Base-by-base conservation (phyloP, 768 basidiomycete genomes). In the Phaffia tasmanica region DNA sequence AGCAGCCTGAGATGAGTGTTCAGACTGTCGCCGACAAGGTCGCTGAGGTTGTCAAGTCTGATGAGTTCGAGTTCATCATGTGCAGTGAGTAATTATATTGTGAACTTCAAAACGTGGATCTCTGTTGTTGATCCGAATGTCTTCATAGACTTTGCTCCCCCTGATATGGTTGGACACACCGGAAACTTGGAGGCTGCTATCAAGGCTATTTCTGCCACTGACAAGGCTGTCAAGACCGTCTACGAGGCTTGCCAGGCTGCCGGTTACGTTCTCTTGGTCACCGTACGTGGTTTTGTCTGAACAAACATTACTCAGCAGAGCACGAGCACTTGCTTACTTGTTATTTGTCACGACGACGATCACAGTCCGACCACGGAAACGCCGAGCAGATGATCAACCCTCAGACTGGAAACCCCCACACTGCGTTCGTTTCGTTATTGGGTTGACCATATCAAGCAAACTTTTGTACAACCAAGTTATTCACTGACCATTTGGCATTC, bases 181-280 rank as follows among this genome's bases (percentile, higher is more conserved):
- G 93, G 92, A 67, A 79, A 86, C 30, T 94, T 83, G 77, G 89
- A 94, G 1, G 92, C 93, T 0, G 92, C 93, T 1, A 88, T 94
- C 47, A 78, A 86, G 70, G 93, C 92, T 6, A 87, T 95, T 75
- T 79, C 82, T 1, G 83, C 84, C n/a, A 95, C 92, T 1, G 92
- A 97, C 77, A 81, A 82, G 69, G 92, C 91, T 9, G 91, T 95
- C 54, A 87, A 85, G 68, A 88, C 86, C 4, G 83, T 94, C 69
- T 88, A 88, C 77, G 81, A 86, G 54, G 91, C 93, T 15, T 89
- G 88, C 71, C 79, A 89, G 72, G 81, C 86, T 70, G 85, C 87
- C 11, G 90, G 89, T 53, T 95, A 93, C 76, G 82, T 92, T 50
- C 80, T 97, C 35, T 79, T 89, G 70, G 80, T 97, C 75, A 94